Percentiles rank a stretch among this genome's conserved stretches.
Evolutionary conservation across 208 protist species (phyloP).

Genomic region (Trypanosoma boissoni): DNA sequence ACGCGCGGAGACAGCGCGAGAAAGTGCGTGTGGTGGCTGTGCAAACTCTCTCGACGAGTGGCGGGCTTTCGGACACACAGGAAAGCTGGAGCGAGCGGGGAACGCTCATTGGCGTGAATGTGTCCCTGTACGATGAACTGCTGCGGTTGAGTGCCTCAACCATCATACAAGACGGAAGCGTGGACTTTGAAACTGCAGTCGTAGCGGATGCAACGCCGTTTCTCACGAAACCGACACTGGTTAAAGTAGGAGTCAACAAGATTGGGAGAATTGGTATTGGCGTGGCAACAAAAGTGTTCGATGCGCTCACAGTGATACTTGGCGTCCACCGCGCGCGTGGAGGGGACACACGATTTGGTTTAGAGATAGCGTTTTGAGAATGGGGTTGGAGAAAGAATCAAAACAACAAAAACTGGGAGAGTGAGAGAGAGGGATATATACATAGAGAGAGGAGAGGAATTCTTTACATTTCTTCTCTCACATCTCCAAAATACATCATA

Average conservation of each 20-base stretch:
- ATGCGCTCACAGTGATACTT: slow-evolving; percentile 48
- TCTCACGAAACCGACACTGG: slow-evolving; percentile 50
- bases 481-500: too few species aligned
- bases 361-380: slow-evolving; percentile 59
- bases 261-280: slow-evolving; percentile 45
- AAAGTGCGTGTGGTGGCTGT: not conserved
- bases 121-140: slow-evolving; percentile 41
- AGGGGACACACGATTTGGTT: slow-evolving; percentile 55
- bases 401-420: not conserved
- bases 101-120: slow-evolving; percentile 52
- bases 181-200: slow-evolving; percentile 61
- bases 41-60: slow-evolving; percentile 8
- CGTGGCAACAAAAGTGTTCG: slow-evolving; percentile 65
- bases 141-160: slow-evolving; percentile 68
- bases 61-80: not conserved
- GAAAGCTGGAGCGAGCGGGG: slow-evolving; percentile 50
- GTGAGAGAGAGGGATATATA: too few species aligned
- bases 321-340: slow-evolving; percentile 51
- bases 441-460: too few species aligned
- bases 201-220: slow-evolving; percentile 59
- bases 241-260: slow-evolving; percentile 74
- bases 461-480: too few species aligned
- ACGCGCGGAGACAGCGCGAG: not conserved
- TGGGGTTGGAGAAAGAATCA: not conserved
- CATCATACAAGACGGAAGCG: slow-evolving; percentile 59